A percentile compares a stretch with the other conserved stretches of the same genome.
phyloP scores from a whole-genome alignment of 176 grass and related monocot genomes.

The bread wheat (Triticum aestivum) region IWGSC_CS_RefSeq_v2.1 NC_057801.1:185894852-185895351 shows the following conservation, averaged over 20 bases:
- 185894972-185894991: constrained; percentile 80
- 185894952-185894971: constrained; percentile 76
- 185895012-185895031: constrained; percentile 85
- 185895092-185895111: not conserved
- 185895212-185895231: not conserved
- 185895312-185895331: not conserved
- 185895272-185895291: not conserved
- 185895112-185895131: not conserved
- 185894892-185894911: not conserved
- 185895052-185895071: constrained; percentile 52
- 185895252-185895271: not conserved
- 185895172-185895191: not conserved
- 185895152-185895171: not conserved
- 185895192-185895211: not conserved
- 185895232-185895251: not conserved
- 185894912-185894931: not conserved
- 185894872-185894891: not conserved
- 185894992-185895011: constrained; percentile 91
- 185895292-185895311: not conserved
- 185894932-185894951: not conserved
- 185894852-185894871: constrained; percentile 29
- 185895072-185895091: not conserved
- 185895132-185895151: not conserved
- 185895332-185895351: not conserved
- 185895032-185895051: constrained; percentile 84